phyloP scores from a whole-genome alignment of 768 basidiomycete species.

The Leucosporidium scottii region DNA sequence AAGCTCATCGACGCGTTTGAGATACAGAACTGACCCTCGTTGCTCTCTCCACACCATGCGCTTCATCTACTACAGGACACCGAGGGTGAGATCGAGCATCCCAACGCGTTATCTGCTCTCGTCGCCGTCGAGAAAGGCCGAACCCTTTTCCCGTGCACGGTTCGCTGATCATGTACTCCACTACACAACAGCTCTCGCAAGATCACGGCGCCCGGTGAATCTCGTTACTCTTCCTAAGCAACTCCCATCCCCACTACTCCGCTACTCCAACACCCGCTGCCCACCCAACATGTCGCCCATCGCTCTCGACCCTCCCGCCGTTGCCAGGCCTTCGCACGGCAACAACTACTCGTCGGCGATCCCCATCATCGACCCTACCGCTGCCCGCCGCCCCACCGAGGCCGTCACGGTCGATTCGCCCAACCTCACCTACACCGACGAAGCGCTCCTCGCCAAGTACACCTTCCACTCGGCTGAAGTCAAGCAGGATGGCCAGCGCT shows the following conservation, averaged over 20 bases:
- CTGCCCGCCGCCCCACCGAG: constrained; percentile 62
- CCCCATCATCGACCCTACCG: constrained; percentile 64
- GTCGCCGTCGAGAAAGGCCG: no score
- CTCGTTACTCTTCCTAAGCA: constrained; percentile 4
- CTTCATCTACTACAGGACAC: not conserved
- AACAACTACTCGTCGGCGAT: not conserved
- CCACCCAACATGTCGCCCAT: constrained; percentile 25
- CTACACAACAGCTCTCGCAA: constrained; percentile 15
- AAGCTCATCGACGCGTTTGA: not conserved
- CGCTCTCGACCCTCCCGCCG: constrained; percentile 6
- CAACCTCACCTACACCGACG: constrained; percentile 70
- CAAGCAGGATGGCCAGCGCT: constrained; percentile 49
- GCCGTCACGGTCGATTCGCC: constrained; percentile 73
- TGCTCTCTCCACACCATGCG: not conserved
- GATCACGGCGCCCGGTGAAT: constrained; percentile 24
- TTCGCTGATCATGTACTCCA: not conserved
- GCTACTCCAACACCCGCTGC: not conserved
- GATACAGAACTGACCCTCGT: not conserved
- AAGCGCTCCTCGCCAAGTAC: constrained; percentile 75
- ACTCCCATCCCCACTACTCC: not conserved
- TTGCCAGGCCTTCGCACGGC: not conserved
- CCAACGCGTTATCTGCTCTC: not conserved
- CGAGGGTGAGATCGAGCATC: not conserved
- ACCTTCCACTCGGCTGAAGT: constrained; percentile 61
- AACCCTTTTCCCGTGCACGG: no score